Percentiles rank a stretch among this genome's conserved stretches.
Conservation (phyloP, 495 filamentous ascomycete genomes). For the Mytilinidion resinicola region DNA sequence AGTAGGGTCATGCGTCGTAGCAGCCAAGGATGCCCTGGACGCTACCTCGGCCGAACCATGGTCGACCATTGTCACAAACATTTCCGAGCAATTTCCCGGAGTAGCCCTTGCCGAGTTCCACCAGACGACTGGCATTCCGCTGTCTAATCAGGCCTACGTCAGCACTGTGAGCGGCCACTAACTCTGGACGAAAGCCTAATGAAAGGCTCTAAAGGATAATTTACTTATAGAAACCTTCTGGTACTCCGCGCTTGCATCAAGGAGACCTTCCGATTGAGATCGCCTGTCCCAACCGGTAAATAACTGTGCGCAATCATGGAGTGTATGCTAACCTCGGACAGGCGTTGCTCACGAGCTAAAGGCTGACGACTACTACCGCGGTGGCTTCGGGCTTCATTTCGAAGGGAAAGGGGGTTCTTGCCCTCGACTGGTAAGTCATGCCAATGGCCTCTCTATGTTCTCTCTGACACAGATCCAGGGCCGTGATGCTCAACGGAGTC, state of each 20-base stretch:
- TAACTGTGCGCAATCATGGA: not conserved
- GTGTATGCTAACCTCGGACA: not conserved
- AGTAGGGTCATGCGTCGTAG: slow-evolving; percentile 55
- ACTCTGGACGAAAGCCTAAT: slow-evolving; percentile 22
- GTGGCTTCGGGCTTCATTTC: slow-evolving; percentile 32
- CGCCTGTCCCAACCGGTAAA: slow-evolving; percentile 26
- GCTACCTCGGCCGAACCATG: slow-evolving; percentile 48
- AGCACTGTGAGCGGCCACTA: slow-evolving; percentile 22
- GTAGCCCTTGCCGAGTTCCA: slow-evolving; percentile 27
- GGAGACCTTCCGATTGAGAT: slow-evolving; percentile 28
- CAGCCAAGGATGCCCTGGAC: slow-evolving; percentile 45
- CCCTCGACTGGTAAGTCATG: slow-evolving; percentile 13
- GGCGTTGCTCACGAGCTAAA: slow-evolving; percentile 25
- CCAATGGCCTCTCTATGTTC: not conserved
- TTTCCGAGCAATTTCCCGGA: slow-evolving; percentile 33
- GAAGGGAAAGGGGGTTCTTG: slow-evolving; percentile 30
- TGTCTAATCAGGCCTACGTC: slow-evolving; percentile 55
- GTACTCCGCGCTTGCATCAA: slow-evolving; percentile 26
- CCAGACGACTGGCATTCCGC: slow-evolving; percentile 44
- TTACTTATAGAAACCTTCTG: slow-evolving; percentile 19
- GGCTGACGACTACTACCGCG: slow-evolving; percentile 34
- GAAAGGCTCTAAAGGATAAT: too few species aligned
- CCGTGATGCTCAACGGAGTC: slow-evolving; percentile 31
- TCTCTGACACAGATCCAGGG: not conserved
- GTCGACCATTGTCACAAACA: slow-evolving; percentile 49